These are phyloP conservation scores for Fusarium tuaranense DNA, from an alignment of 2,329 filamentous ascomycete genomes.

Conservation along the genomic window DNA sequence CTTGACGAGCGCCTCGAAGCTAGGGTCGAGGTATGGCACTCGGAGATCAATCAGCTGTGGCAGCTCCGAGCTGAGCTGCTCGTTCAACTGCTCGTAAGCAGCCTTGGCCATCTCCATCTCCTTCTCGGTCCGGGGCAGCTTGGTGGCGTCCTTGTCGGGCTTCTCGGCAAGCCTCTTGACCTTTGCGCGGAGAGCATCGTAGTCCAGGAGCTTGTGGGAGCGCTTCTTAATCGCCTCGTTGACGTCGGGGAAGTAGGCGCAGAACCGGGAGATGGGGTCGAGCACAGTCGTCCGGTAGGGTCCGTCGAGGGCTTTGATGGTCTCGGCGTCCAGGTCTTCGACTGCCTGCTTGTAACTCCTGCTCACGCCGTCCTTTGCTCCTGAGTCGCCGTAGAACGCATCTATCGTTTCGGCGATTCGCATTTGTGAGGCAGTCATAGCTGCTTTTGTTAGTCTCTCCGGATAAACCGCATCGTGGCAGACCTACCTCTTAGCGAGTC, in stretches of 20 bases:
- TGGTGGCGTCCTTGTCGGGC: constrained; percentile 97
- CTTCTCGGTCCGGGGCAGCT: constrained; percentile 94
- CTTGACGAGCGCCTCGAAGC: constrained; percentile 97
- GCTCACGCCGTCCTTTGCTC: constrained; percentile 93
- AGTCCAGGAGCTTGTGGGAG: constrained; percentile 97
- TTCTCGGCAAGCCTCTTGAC: constrained; percentile 98
- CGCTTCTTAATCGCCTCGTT: constrained; percentile 99
- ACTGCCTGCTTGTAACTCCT: constrained; percentile 98
- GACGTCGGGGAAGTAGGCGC: constrained; percentile 98
- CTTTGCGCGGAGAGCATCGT: constrained; percentile 93
- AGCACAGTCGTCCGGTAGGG: constrained; percentile 95
- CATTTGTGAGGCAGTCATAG: constrained; percentile 99
- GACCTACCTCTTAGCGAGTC: constrained; percentile 86
- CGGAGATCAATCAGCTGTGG: constrained; percentile 96
- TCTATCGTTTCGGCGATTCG: constrained; percentile 99
- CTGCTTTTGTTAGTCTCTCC: constrained; percentile 57
- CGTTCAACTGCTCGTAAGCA: constrained; percentile 96
- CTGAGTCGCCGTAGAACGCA: constrained; percentile 97
- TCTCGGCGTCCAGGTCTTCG: constrained; percentile 96
- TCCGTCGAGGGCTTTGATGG: constrained; percentile 96
- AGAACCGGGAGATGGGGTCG: constrained; percentile 95
- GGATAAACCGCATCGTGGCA: neutral
- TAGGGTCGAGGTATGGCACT: constrained; percentile 96
- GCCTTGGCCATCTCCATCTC: constrained; percentile 94
- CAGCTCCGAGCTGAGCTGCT: constrained; percentile 91